Evolutionary conservation across 2,329 filamentous ascomycete genomes (phyloP), one percentile per base, ranked within the genome.

Genomic region (Aplosporella prunicola): DNA sequence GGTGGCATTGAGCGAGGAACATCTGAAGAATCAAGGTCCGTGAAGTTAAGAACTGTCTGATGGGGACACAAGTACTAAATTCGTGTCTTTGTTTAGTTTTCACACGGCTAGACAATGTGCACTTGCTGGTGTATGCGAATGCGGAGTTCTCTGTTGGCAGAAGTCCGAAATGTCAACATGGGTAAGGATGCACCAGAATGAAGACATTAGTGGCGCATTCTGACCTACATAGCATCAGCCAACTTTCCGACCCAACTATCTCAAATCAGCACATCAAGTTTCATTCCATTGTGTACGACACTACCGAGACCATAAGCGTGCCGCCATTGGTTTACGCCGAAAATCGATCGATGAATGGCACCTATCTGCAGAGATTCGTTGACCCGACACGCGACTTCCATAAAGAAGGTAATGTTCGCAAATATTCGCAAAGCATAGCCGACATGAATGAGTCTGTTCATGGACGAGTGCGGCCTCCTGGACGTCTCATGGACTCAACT

Each of bases 261-360:
- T 70, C 67, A 11, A 63, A 60, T 22, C 54, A 57, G 36, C 67
- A 71, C 51, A 45, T 70, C 11, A 57, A 56, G 15, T 52, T 70
- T 28, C 63, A 66, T 43, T 67, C 64, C 45, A 57, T 70, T 32
- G 37, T 66, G 1, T 70, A 63, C 40, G 66, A 66, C 22, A 53
- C 62, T 38, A 48, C 58, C 17, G 48, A 50, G 10, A 39, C 50
- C 16, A 44, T 53, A 9, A 42, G 45, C 2, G 56, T 68, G 9
- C 49, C 58, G 3, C 66, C 67, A 5, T 57, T 71, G 38, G 57
- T 71, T 2, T 71, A 70, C 45, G 59, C 57, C 10, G 58, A 64
- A 25, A 61, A 68, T 35, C 32, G 67, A 3, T 71, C 67, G 0
- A 52, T 51, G 23, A 69, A 69, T 41, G 53, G 62, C 5, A 63